Base-by-base conservation (phyloP, 1,284 basidiomycete species). In the Inonotus obliquus region DNA sequence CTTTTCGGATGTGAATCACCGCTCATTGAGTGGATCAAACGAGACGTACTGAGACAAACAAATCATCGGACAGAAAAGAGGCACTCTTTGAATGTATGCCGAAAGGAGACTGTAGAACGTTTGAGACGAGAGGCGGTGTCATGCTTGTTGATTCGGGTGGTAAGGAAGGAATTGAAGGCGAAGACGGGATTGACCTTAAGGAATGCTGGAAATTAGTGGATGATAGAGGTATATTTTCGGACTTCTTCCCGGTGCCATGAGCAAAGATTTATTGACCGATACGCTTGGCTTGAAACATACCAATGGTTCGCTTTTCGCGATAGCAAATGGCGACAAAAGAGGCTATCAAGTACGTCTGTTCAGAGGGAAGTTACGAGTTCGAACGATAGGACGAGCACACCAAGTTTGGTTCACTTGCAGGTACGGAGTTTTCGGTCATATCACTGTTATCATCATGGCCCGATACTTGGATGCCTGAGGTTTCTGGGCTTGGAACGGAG, bases 251-350 rank as follows among this genome's bases (percentile, higher is more conserved):
- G n/a, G n/a, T n/a, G 29, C 21, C 17, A 4, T 57, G 39, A 45
- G 25, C 32, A 4, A 35, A 19, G 14, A n/a, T 57, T 7, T 23
- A 11, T 11, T 27, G n/a, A 44, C 52, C 32, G 32, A 54, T 21
- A 21, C 17, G n/a, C 14, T 19, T 47, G 21, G 6, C 13, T 19
- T 49, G 14, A 23, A 9, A 38, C 35, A 4, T 41, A 49, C 37
- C 48, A 32, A 9, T 21, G n/a, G 51, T 32, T 35, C 56, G 14
- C 25, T 19, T n/a, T 49, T 38, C 11, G 25, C 17, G 23, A 23
- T 32, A 6, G 47, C 56, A 35, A 58, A 58, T 11, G 56, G 56
- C 21, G 56, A 58, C 32, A 58, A 29, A 37, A 58, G 56, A 49
- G 56, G 56, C 56, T 58, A n/a, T 14, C 19, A 19, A 21, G 37